A percentile compares a stretch with the other conserved stretches of the same genome.
Conservation (phyloP, 345 rosid species). For the Salix suchowensis region DNA sequence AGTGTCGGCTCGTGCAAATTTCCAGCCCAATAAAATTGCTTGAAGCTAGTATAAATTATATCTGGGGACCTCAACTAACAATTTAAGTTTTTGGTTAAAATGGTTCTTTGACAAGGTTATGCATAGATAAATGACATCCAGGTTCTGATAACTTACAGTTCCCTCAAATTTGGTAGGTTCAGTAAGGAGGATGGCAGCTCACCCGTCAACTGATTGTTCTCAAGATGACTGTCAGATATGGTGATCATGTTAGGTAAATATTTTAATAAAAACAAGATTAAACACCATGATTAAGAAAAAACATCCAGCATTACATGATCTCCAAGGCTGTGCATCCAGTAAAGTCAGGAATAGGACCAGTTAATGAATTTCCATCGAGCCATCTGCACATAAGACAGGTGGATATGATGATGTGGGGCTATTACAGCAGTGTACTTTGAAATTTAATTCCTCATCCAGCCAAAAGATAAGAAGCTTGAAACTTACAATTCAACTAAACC, state of each 20-base stretch:
- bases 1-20: too few species aligned
- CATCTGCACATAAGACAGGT: slow-evolving; percentile 43
- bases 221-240: slow-evolving; percentile 63
- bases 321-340: slow-evolving; percentile 56
- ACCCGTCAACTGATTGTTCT: slow-evolving; percentile 83
- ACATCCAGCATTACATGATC: slow-evolving; percentile 56
- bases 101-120: neutral
- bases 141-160: slow-evolving; percentile 69
- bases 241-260: slow-evolving; percentile 20
- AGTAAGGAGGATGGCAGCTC: slow-evolving; percentile 67
- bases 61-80: too few species aligned
- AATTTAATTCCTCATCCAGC: neutral
- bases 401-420: neutral
- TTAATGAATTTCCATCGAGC: slow-evolving; percentile 86
- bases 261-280: slow-evolving; percentile 5
- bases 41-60: too few species aligned
- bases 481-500: slow-evolving; percentile 90
- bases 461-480: slow-evolving; percentile 1
- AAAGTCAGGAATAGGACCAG: slow-evolving; percentile 84
- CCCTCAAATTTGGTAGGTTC: slow-evolving; percentile 73
- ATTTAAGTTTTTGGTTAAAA: too few species aligned
- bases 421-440: neutral
- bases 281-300: slow-evolving; percentile 7
- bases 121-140: slow-evolving; percentile 8
- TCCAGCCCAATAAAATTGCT: too few species aligned